Evolutionary conservation across 495 filamentous ascomycete species (phyloP).

Genomic region (Podospora didyma): DNA sequence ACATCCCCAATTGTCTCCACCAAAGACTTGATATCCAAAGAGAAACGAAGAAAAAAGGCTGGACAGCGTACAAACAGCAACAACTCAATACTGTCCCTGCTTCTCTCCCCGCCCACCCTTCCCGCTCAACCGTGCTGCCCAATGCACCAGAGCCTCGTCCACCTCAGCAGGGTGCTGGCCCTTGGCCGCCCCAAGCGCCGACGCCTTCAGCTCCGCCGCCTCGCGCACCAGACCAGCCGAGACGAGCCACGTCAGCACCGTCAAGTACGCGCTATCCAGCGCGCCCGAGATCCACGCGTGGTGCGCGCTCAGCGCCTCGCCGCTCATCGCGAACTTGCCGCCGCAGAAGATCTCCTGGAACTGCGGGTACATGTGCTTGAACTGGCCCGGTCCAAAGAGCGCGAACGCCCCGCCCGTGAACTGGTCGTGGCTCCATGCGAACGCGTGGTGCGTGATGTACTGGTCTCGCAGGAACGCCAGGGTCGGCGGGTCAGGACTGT

Average conservation of each 20-base stretch:
- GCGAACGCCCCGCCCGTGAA: slow-evolving; percentile 42
- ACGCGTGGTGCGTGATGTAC: slow-evolving; percentile 31
- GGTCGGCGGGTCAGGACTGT: not conserved
- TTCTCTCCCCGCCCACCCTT: not conserved
- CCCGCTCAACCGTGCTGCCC: not conserved
- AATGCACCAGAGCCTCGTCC: slow-evolving; percentile 4
- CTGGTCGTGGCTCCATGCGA: slow-evolving; percentile 34
- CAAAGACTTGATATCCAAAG: too few species aligned
- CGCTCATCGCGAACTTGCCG: slow-evolving; percentile 30
- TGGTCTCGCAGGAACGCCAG: slow-evolving; percentile 14
- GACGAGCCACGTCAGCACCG: not conserved
- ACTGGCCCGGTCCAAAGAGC: slow-evolving; percentile 42
- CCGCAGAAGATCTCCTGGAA: slow-evolving; percentile 22
- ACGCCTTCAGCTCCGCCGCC: not conserved
- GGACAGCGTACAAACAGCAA: too few species aligned
- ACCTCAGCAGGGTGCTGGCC: not conserved
- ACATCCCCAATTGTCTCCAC: too few species aligned
- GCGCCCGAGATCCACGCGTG: slow-evolving; percentile 43
- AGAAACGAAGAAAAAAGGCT: too few species aligned
- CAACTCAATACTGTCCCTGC: not conserved
- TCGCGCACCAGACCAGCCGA: not conserved
- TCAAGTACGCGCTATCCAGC: slow-evolving; percentile 20
- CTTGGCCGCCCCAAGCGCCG: not conserved
- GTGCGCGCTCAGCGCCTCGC: slow-evolving; percentile 38
- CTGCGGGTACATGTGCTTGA: slow-evolving; percentile 28